Evolutionary conservation across 306 rosid species (phyloP).

Genomic region (Geum urbanum): DNA sequence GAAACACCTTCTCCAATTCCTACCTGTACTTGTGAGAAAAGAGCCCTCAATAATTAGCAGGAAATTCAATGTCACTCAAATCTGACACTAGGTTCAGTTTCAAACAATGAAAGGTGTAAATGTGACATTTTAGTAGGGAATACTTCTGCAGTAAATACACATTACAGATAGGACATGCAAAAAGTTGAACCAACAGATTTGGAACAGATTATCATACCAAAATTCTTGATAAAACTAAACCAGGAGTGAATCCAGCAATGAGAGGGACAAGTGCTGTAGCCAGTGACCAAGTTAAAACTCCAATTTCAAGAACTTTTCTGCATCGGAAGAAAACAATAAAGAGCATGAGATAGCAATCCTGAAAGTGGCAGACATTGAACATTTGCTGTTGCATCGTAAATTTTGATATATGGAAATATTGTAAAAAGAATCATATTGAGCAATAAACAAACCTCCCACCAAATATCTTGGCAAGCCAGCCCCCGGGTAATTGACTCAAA

Average conservation of each 20-base stretch:
- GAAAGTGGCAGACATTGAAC: neutral
- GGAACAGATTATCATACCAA: constrained; percentile 49
- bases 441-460: constrained; percentile 81
- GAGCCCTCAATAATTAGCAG: constrained; percentile 22
- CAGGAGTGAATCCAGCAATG: constrained; percentile 84
- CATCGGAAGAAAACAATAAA: constrained; percentile 24
- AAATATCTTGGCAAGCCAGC: constrained; percentile 91
- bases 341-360: constrained; percentile 7
- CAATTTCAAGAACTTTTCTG: constrained; percentile 82
- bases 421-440: neutral
- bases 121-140: constrained; percentile 8
- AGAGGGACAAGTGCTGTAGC: constrained; percentile 86
- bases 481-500: constrained; percentile 92
- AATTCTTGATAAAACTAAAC: constrained; percentile 71
- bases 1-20: constrained; percentile 99
- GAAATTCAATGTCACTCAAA: constrained; percentile 21
- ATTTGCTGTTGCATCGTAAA: neutral
- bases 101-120: constrained; percentile 17
- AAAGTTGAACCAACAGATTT: neutral
- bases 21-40: constrained; percentile 51
- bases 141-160: neutral
- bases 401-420: neutral
- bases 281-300: constrained; percentile 82
- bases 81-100: neutral
- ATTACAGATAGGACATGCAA: neutral